Conservation (phyloP, 345 rosid species). For the Sisymbrium irio region DNA sequence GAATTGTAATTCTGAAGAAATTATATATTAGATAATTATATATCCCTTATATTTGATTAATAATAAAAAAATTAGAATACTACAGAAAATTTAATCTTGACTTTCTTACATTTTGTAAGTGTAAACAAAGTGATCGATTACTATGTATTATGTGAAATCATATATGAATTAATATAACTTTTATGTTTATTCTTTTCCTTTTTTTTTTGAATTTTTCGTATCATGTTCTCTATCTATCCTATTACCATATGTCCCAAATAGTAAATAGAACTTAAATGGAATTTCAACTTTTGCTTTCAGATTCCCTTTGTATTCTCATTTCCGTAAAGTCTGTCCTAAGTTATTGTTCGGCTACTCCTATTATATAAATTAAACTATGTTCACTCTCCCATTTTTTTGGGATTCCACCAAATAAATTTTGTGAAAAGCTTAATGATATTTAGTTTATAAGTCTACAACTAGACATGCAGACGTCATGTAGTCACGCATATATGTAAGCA, state of each 20-base stretch:
- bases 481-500: neutral
- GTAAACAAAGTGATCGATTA: neutral
- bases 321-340: neutral
- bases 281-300: neutral
- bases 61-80: neutral
- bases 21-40: neutral
- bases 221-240: neutral
- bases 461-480: constrained; percentile 5
- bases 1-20: neutral
- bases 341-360: neutral
- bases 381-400: constrained; percentile 18
- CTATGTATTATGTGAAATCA: neutral
- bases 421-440: neutral
- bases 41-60: neutral
- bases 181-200: too few species aligned
- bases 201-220: neutral
- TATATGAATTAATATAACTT: neutral
- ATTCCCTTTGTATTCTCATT: neutral
- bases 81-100: neutral
- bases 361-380: neutral
- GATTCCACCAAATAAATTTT: constrained; percentile 2
- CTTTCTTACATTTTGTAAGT: neutral
- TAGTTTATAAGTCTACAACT: neutral
- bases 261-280: neutral
- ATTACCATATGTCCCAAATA: neutral